phyloP scores from a whole-genome alignment of 2,329 filamentous ascomycete species.

The Sclerotinia minor region DNA sequence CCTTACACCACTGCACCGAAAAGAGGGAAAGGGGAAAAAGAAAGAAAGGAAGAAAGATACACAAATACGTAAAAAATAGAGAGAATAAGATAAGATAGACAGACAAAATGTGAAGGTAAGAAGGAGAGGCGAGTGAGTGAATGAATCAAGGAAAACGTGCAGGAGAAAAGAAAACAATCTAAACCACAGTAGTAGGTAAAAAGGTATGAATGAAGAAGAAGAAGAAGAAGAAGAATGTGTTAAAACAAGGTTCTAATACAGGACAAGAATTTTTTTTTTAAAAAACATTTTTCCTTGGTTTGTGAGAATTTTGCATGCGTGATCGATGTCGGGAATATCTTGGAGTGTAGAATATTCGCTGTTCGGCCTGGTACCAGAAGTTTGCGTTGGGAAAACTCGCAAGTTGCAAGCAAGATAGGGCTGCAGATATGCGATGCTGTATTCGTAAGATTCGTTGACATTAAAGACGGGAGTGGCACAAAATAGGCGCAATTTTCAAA shows the following conservation, averaged over 20 bases:
- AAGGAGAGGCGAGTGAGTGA: background rate
- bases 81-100: too few relatives aligned
- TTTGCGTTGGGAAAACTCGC: background rate
- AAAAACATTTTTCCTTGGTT: background rate
- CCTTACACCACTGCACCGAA: background rate
- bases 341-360: background rate
- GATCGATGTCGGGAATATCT: background rate
- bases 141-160: conserved; percentile 4
- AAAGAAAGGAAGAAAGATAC: background rate
- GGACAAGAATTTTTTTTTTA: background rate
- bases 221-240: background rate
- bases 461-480: background rate
- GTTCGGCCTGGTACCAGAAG: background rate
- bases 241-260: conserved; percentile 15
- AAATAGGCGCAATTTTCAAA: background rate
- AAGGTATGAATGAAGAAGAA: background rate
- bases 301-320: background rate
- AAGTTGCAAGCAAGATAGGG: background rate
- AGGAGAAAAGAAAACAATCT: background rate
- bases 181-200: conserved; percentile 8
- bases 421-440: background rate
- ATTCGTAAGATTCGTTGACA: background rate
- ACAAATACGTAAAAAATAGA: conserved; percentile 1
- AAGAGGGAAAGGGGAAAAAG: background rate
- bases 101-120: background rate